phyloP scores from a whole-genome alignment of 345 rosid species.

The Pugionium dolabratum region DNA sequence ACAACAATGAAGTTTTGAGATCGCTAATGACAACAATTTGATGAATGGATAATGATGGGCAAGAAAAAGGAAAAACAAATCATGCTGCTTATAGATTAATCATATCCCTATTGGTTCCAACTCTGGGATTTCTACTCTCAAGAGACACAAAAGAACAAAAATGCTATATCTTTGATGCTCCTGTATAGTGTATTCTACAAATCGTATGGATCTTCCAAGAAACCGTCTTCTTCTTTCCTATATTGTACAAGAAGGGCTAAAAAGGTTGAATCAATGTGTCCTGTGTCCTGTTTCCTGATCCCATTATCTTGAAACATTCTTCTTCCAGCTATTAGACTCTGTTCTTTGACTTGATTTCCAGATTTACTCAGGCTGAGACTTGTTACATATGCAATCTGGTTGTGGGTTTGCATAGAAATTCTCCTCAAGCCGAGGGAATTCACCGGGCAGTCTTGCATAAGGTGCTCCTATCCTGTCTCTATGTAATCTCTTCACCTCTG shows the following conservation, averaged over 20 bases:
- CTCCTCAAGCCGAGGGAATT: constrained; percentile 79
- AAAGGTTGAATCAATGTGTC: constrained; percentile 21
- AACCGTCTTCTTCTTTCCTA: constrained; percentile 33
- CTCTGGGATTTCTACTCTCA: not conserved
- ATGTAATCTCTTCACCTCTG: constrained; percentile 64
- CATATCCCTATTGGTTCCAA: constrained; percentile 8
- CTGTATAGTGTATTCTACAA: constrained; percentile 30
- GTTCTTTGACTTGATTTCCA: constrained; percentile 24
- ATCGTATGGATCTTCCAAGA: constrained; percentile 27
- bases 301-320: constrained; percentile 33
- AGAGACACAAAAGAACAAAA: constrained; percentile 6
- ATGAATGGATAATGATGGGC: not conserved
- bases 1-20: constrained; percentile 7
- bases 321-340: constrained; percentile 26
- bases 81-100: constrained; percentile 2
- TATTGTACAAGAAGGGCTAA: constrained; percentile 39
- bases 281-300: constrained; percentile 9
- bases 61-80: not conserved
- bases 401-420: constrained; percentile 87
- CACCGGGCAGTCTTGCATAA: constrained; percentile 60
- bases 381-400: constrained; percentile 83
- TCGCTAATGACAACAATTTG: constrained; percentile 27
- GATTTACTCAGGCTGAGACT: constrained; percentile 37
- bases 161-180: constrained; percentile 24
- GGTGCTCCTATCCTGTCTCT: constrained; percentile 77